These are phyloP conservation scores for Mortierella sp. DNA, from an alignment of 371 early-diverging fungal genomes.

Conservation along the genomic window DNA sequence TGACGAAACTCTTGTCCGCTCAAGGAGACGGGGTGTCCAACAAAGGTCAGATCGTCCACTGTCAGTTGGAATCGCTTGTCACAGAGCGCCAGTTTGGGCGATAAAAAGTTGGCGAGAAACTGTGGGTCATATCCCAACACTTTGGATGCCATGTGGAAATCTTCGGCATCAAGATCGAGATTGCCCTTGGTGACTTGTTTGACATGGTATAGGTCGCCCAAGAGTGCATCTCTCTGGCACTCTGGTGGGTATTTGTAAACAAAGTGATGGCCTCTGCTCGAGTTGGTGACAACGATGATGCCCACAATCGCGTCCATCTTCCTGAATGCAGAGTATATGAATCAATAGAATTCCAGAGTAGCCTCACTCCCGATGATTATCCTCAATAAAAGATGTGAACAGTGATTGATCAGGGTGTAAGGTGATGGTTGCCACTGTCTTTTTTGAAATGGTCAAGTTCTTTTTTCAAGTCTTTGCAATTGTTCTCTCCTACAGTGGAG, in stretches of 20 bases:
- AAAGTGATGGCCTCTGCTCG: constrained; percentile 77
- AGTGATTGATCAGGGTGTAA: no score
- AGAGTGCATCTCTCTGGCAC: constrained; percentile 49
- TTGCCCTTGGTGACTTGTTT: constrained; percentile 12
- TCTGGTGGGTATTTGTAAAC: constrained; percentile 73
- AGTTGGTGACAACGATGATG: constrained; percentile 76
- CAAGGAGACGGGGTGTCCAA: constrained; percentile 73
- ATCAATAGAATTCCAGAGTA: no score
- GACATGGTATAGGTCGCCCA: constrained; percentile 2
- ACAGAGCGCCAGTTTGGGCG: constrained; percentile 78
- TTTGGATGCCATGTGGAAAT: constrained; percentile 57
- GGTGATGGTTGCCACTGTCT: no score
- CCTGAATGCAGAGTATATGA: background rate
- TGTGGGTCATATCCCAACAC: constrained; percentile 75
- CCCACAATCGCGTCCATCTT: constrained; percentile 45
- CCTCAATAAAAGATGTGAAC: no score
- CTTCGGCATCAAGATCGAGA: constrained; percentile 21
- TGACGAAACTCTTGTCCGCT: constrained; percentile 60
- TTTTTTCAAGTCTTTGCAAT: no score
- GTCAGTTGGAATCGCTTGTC: constrained; percentile 83
- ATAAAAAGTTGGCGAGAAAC: constrained; percentile 77
- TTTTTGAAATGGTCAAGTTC: no score
- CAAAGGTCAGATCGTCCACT: constrained; percentile 82
- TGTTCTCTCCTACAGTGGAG: no score
- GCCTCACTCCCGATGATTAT: no score